Evolutionary conservation across 73 alveolate genomes (phyloP).

Genomic region (Tetrahymena malaccensis): DNA sequence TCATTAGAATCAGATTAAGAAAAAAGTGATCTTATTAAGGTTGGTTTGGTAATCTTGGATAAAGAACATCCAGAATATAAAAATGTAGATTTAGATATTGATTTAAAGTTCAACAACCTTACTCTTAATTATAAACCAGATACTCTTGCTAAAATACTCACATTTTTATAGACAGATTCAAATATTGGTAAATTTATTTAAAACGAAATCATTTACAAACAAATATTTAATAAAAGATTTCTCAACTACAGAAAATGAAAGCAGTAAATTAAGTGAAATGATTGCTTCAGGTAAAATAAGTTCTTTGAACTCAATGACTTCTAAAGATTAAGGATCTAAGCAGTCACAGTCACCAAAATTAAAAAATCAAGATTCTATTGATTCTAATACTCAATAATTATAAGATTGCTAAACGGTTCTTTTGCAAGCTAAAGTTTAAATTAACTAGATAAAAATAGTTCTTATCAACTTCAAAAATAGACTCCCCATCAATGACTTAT

Average conservation of each 20-base stretch:
- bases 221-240: background rate
- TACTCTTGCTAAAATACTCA: background rate
- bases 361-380: background rate
- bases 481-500: background rate
- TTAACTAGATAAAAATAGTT: background rate
- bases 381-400: background rate
- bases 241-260: background rate
- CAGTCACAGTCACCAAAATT: background rate
- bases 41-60: background rate
- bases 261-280: background rate
- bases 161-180: background rate
- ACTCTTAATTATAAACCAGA: background rate
- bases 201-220: background rate
- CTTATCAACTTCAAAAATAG: background rate
- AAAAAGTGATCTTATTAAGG: background rate
- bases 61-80: background rate
- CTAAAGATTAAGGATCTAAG: background rate
- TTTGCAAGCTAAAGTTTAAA: background rate
- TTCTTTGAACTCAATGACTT: background rate
- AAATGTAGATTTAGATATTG: background rate
- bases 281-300: background rate
- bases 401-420: background rate
- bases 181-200: background rate
- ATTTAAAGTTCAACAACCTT: background rate
- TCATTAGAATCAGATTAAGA: background rate